These are phyloP conservation scores for Yamadazyma dendronema DNA, from an alignment of 1,139 yeast genomes.

Conservation along the genomic window DNA sequence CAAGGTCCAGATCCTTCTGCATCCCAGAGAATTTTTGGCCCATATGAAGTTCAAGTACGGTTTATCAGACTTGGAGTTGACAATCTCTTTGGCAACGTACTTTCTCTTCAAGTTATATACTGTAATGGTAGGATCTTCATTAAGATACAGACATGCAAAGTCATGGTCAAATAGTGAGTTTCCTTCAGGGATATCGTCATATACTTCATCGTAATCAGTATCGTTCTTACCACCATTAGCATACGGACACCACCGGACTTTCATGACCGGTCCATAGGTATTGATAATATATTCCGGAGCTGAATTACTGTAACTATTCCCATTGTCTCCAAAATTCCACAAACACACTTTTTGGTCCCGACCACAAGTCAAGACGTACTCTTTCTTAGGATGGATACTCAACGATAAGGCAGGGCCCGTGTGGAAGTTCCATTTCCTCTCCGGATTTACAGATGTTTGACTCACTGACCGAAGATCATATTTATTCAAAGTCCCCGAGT, in stretches of 20 bases:
- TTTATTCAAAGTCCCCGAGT: conserved; percentile 81
- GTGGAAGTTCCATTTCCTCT: conserved; percentile 81
- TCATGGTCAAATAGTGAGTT: conserved; percentile 48
- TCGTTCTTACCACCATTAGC: conserved; percentile 13
- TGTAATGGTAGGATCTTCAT: conserved; percentile 72
- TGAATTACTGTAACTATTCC: conserved; percentile 11
- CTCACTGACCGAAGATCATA: conserved; percentile 65
- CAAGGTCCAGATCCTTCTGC: conserved; percentile 39
- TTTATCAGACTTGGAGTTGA: conserved; percentile 52
- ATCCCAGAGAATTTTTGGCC: conserved; percentile 27
- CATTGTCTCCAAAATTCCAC: conserved; percentile 57
- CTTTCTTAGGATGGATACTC: conserved; percentile 84
- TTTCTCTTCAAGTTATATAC: conserved; percentile 74
- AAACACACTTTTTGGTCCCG: conserved; percentile 81
- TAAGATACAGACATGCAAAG: conserved; percentile 74
- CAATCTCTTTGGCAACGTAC: conserved; percentile 68
- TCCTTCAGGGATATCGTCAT: conserved; percentile 6
- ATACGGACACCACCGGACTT: conserved; percentile 64
- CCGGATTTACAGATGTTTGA: conserved; percentile 39
- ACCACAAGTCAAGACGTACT: conserved; percentile 88
- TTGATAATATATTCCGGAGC: conserved; percentile 70
- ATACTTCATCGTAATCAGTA: conserved; percentile 7
- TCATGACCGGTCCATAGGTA: conserved; percentile 75
- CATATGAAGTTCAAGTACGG: conserved; percentile 46
- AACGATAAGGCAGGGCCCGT: conserved; percentile 87